Conservation (phyloP, 305 asterid genomes). For the Fraxinus sp. region DNA sequence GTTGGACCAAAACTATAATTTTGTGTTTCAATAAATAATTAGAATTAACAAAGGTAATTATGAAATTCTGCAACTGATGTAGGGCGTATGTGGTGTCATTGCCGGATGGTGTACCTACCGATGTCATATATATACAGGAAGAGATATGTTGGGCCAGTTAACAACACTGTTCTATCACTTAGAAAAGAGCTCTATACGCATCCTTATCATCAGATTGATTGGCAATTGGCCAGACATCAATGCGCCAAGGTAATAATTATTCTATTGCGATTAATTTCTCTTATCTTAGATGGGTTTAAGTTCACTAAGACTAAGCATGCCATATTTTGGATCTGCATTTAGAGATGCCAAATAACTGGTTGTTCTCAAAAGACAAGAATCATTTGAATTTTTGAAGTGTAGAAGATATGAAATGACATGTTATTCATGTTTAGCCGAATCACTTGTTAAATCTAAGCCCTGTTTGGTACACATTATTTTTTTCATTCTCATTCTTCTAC, state of each 20-base stretch:
- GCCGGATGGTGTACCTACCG: conserved; percentile 60
- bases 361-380: background rate
- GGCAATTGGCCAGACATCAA: conserved; percentile 47
- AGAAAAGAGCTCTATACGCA: conserved; percentile 46
- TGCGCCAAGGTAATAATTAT: conserved; percentile 45
- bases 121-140: conserved; percentile 55
- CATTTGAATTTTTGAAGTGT: background rate
- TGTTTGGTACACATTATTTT: too few relatives aligned
- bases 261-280: background rate
- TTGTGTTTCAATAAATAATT: background rate
- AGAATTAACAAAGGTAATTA: background rate
- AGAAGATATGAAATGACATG: background rate
- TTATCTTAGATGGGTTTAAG: background rate
- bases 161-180: conserved; percentile 34
- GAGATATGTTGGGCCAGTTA: conserved; percentile 48
- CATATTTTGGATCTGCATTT: background rate
- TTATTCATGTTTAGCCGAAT: background rate
- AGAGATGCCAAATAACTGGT: background rate
- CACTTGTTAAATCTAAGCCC: background rate
- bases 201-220: conserved; percentile 44
- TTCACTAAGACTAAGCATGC: background rate
- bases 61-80: background rate
- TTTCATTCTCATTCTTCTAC: too few relatives aligned
- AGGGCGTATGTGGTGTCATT: conserved; percentile 71
- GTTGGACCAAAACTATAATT: background rate